Percentiles rank a stretch among this genome's conserved stretches.
phyloP scores from a whole-genome alignment of 208 protist species.

The Leishmania lainsoni region DNA sequence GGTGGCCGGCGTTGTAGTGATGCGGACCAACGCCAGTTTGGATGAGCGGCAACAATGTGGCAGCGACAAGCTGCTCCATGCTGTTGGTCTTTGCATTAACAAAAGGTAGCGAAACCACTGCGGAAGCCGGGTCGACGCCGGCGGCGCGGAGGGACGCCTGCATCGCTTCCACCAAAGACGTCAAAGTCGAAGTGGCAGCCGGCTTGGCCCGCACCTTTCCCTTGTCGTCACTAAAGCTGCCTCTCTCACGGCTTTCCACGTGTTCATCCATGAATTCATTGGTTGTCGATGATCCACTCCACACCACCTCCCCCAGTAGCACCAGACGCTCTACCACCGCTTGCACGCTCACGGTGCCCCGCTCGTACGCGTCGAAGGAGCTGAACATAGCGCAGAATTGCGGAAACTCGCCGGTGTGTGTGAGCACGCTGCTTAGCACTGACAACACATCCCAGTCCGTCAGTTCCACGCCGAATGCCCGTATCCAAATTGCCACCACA shows the following conservation, averaged over 20 bases:
- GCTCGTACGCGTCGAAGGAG: slow-evolving; percentile 40
- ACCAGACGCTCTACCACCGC: slow-evolving; percentile 53
- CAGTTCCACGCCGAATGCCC: slow-evolving; percentile 60
- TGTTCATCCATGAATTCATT: not conserved
- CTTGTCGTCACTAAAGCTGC: not conserved
- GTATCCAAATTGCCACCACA: slow-evolving; percentile 80
- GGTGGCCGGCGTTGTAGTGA: slow-evolving; percentile 43
- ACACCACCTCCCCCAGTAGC: slow-evolving; percentile 32
- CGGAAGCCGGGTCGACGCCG: slow-evolving; percentile 33
- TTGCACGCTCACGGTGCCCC: slow-evolving; percentile 49
- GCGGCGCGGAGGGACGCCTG: slow-evolving; percentile 39
- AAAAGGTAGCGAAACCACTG: slow-evolving; percentile 41
- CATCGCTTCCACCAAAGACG: slow-evolving; percentile 50
- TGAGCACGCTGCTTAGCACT: slow-evolving; percentile 45
- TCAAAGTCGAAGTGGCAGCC: slow-evolving; percentile 12
- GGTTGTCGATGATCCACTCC: not conserved
- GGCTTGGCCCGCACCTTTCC: not conserved
- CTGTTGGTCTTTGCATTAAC: slow-evolving; percentile 66
- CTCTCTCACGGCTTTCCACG: not conserved
- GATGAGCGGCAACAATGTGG: slow-evolving; percentile 35
- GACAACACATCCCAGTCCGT: slow-evolving; percentile 80
- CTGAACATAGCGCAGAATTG: slow-evolving; percentile 51
- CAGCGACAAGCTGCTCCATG: slow-evolving; percentile 43
- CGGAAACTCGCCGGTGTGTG: slow-evolving; percentile 68
- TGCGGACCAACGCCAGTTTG: slow-evolving; percentile 34